Conservation (phyloP, 192 early-diverging fungal genomes). For the Lunasporangiospora selenospora region DNA sequence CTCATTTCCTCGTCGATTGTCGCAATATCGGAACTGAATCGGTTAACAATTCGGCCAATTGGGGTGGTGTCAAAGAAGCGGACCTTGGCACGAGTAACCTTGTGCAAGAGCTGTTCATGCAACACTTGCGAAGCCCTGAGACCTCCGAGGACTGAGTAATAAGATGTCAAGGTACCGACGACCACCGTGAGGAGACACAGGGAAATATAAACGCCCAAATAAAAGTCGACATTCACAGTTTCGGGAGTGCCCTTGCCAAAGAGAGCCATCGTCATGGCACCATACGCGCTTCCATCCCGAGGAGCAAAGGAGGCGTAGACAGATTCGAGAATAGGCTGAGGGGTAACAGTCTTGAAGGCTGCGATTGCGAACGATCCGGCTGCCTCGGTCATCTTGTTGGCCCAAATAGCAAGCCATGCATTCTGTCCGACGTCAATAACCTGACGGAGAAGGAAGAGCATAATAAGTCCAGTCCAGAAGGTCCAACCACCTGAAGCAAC, state of each 20-base stretch:
- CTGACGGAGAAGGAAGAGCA: conserved; percentile 51
- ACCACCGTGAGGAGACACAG: conserved; percentile 56
- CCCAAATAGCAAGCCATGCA: conserved; percentile 56
- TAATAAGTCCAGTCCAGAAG: conserved; percentile 66
- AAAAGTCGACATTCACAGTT: conserved; percentile 62
- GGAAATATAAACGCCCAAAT: conserved; percentile 66
- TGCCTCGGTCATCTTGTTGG: conserved; percentile 29
- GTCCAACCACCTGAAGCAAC: conserved; percentile 67
- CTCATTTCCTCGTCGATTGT: conserved; percentile 74
- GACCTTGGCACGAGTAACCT: conserved; percentile 72
- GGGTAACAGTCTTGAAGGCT: conserved; percentile 14
- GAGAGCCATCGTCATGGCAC: conserved; percentile 24
- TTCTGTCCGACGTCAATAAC: conserved; percentile 63
- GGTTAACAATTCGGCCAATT: conserved; percentile 78
- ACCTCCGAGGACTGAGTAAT: conserved; percentile 53
- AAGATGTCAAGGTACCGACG: conserved; percentile 49
- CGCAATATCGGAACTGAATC: conserved; percentile 89
- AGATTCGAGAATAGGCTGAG: conserved; percentile 21
- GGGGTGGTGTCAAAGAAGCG: conserved; percentile 95
- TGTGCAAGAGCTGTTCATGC: conserved; percentile 61
- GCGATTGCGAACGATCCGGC: conserved; percentile 34
- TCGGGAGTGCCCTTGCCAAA: conserved; percentile 29
- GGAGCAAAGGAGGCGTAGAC: conserved; percentile 21
- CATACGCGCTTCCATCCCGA: neutral
- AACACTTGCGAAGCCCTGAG: conserved; percentile 64